phyloP scores from a whole-genome alignment of 305 asterid species.

The Solanum hybrid region DNA sequence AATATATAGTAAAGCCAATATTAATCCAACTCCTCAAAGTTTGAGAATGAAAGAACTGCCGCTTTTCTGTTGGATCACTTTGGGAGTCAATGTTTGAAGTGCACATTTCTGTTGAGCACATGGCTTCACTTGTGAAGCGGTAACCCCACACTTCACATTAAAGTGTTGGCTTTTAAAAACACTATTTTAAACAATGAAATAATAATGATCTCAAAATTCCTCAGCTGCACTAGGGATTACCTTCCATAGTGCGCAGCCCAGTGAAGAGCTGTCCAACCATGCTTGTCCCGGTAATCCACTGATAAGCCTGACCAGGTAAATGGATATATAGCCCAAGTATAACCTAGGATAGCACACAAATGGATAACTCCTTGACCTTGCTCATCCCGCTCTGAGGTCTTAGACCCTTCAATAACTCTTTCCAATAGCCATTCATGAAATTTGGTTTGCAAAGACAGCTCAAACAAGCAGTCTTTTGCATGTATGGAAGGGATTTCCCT shows the following conservation, averaged over 20 bases:
- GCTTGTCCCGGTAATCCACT: slow-evolving; percentile 83
- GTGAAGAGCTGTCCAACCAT: slow-evolving; percentile 96
- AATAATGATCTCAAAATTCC: not conserved
- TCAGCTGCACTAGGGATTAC: slow-evolving; percentile 17
- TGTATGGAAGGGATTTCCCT: slow-evolving; percentile 40
- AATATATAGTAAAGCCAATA: not conserved
- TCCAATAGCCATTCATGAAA: slow-evolving; percentile 81
- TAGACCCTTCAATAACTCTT: slow-evolving; percentile 56
- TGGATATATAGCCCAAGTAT: slow-evolving; percentile 78
- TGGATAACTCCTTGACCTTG: slow-evolving; percentile 94
- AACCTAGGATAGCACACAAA: slow-evolving; percentile 87
- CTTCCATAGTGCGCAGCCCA: slow-evolving; percentile 97
- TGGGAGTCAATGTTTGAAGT: not conserved
- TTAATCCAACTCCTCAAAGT: not conserved
- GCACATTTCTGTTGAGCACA: not conserved
- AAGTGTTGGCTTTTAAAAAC: not conserved
- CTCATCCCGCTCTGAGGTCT: slow-evolving; percentile 63
- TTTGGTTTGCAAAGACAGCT: slow-evolving; percentile 61
- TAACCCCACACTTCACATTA: not conserved
- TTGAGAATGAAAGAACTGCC: not conserved
- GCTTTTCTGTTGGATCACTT: not conserved
- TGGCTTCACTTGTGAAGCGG: not conserved
- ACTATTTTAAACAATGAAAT: not conserved
- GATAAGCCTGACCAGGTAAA: slow-evolving; percentile 77
- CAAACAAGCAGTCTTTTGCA: slow-evolving; percentile 74